These are phyloP conservation scores for Starmerella powellii DNA, from an alignment of 805 yeast genomes.

Conservation along the genomic window DNA sequence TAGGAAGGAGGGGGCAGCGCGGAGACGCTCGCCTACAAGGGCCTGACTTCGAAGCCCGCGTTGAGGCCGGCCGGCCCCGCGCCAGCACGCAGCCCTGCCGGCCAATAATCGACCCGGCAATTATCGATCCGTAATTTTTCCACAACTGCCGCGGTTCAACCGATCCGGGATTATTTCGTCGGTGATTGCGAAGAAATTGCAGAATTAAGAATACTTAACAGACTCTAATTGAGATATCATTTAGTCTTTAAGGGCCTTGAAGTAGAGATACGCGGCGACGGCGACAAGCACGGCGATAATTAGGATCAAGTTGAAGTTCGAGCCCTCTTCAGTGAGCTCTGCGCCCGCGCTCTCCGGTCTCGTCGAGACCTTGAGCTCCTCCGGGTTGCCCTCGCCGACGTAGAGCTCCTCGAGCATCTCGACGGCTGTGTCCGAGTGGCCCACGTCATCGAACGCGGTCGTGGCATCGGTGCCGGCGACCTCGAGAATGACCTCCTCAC, in stretches of 20 bases:
- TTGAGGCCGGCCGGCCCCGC: too few relatives aligned
- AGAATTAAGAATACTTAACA: too few relatives aligned
- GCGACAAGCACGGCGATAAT: conserved; percentile 28
- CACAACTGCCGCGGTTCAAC: too few relatives aligned
- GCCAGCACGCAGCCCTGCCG: too few relatives aligned
- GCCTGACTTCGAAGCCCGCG: too few relatives aligned
- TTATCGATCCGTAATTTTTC: too few relatives aligned
- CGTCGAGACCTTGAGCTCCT: conserved; percentile 25
- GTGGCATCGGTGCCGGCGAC: conserved; percentile 76
- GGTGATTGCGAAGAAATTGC: background rate
- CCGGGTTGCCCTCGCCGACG: conserved; percentile 67
- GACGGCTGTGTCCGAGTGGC: conserved; percentile 94
- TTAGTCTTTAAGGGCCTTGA: conserved; percentile 21
- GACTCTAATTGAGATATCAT: background rate
- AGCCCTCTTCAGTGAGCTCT: conserved; percentile 17
- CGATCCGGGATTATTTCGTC: too few relatives aligned
- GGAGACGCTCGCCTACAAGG: too few relatives aligned
- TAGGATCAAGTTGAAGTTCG: conserved; percentile 22
- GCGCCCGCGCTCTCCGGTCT: conserved; percentile 19
- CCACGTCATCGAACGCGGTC: conserved; percentile 65
- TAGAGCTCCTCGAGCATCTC: conserved; percentile 55
- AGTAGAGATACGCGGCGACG: conserved; percentile 29
- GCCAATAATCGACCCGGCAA: too few relatives aligned
- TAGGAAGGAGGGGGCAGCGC: too few relatives aligned
- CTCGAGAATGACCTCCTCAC: conserved; percentile 67